Evolutionary conservation across 805 yeast genomes (phyloP).

Genomic region (Candida morakotiae): DNA sequence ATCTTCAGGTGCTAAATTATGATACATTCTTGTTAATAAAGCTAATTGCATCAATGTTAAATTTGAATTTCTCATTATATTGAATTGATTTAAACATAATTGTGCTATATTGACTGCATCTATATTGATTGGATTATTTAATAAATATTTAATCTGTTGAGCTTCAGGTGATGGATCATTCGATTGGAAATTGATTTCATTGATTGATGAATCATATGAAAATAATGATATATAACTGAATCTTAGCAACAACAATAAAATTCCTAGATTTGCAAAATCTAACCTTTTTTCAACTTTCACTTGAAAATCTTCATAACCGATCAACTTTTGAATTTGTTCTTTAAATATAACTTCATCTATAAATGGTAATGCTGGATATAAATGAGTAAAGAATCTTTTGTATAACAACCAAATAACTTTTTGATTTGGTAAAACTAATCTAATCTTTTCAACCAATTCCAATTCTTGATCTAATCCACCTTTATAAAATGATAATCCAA

Average conservation of each 20-base stretch:
- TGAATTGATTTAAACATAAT: constrained; percentile 33
- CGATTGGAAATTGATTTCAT: constrained; percentile 21
- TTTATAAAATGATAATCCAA: constrained; percentile 27
- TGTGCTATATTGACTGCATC: constrained; percentile 29
- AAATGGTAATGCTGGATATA: constrained; percentile 43
- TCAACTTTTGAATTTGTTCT: constrained; percentile 10
- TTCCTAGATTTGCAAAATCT: constrained; percentile 32
- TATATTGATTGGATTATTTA: constrained; percentile 26
- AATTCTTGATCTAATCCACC: constrained; percentile 23
- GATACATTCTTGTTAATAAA: constrained; percentile 47
- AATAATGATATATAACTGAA: constrained; percentile 31
- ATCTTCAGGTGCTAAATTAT: constrained; percentile 46
- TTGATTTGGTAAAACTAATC: constrained; percentile 32
- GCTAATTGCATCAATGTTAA: constrained; percentile 53
- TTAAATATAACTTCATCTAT: constrained; percentile 34
- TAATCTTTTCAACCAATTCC: constrained; percentile 24
- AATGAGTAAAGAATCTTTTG: constrained; percentile 35
- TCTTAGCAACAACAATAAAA: constrained; percentile 28
- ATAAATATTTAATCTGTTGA: constrained; percentile 20
- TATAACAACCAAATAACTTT: constrained; percentile 35
- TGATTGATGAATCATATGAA: constrained; percentile 22
- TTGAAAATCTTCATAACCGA: constrained; percentile 11
- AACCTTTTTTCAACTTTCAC: constrained; percentile 23
- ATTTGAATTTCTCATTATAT: constrained; percentile 36
- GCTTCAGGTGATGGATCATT: constrained; percentile 21